Base-by-base conservation (phyloP, 1,284 basidiomycete genomes). In the Naganishia albida region DNA sequence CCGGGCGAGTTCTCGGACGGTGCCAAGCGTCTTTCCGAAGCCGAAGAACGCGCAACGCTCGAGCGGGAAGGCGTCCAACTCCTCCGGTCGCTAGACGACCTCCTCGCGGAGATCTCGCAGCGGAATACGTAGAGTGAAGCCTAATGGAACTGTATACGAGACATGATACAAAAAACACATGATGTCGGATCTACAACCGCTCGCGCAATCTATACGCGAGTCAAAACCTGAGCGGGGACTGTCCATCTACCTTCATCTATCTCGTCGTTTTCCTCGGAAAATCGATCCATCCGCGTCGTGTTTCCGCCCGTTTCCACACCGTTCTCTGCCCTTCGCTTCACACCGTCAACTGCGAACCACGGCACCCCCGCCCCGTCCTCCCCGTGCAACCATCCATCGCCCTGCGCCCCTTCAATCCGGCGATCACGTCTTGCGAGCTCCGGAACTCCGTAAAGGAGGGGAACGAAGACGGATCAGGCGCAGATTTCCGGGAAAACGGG, bases 1-100 rank as follows among this genome's bases (percentile, higher is more conserved):
- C 46, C 68, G 3, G 77, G 75, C 1, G 75, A 77, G 48, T 78
- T 75, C 72, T 75, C 73, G 2, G 78, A 79, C 57, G 78, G 78
- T 12, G 78, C 79, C 0, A 70, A 69, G 7, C 65, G 78, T 18
- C 46, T 56, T 4, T 66, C 70, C 0, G 68, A 66, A 6, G 76
- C 77, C 56, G 71, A 74, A 28, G 66, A 78, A 15, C 46, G 57
- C 8, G 57, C 49, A 38, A 50, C 46, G 53, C 25, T 64, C 34
- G 23, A 46, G 40, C 44, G 53, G 10, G 63, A 54, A 0, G 73
- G 62, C 8, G 74, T 78, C 1, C 49, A 72, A 3, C 69, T 73
- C 8, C 68, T 78, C 1, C 30, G 20, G 0, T 67, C 55, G 20
- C 62, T 80, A 38, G 55, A 60, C 0, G 74, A 77, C 16, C 64